Evolutionary conservation across 2,329 filamentous ascomycete species (phyloP).

Genomic region (Neonectria sp.): DNA sequence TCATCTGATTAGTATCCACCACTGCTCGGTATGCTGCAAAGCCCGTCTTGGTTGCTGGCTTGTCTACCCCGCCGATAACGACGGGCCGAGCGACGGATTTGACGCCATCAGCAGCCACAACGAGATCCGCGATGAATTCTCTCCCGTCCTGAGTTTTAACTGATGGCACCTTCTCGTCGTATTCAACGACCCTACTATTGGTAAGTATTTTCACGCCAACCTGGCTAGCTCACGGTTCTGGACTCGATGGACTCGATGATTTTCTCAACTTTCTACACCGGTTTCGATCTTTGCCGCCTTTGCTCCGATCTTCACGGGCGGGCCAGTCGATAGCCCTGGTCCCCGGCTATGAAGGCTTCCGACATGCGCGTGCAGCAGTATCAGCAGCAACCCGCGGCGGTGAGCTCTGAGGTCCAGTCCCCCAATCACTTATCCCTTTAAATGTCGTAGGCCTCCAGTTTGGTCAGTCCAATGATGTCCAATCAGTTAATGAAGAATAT

Average conservation of each 20-base stretch:
- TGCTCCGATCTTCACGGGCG: background rate
- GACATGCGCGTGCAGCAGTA: no score
- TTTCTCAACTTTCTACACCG: slow-evolving; percentile 22
- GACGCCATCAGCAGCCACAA: slow-evolving; percentile 56
- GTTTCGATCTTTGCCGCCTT: background rate
- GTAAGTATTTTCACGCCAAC: slow-evolving; percentile 48
- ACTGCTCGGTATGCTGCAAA: slow-evolving; percentile 60
- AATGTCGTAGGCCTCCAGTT: no score
- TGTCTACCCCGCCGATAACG: slow-evolving; percentile 1
- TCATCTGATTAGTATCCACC: slow-evolving; percentile 56
- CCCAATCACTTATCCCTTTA: no score
- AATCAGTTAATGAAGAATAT: no score
- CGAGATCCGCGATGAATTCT: slow-evolving; percentile 47
- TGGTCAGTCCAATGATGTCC: no score
- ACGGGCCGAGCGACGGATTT: slow-evolving; percentile 23
- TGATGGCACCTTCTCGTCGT: slow-evolving; percentile 41
- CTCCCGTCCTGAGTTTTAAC: slow-evolving; percentile 44
- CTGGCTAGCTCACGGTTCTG: slow-evolving; percentile 34
- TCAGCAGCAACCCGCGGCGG: slow-evolving; percentile 9
- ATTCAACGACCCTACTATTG: slow-evolving; percentile 44
- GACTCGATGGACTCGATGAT: slow-evolving; percentile 34
- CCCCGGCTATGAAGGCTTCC: no score
- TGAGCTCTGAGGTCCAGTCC: background rate
- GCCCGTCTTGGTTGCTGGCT: slow-evolving; percentile 46
- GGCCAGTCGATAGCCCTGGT: background rate